These are phyloP conservation scores for Nicotiana rustica DNA, from an alignment of 305 asterid genomes.

Conservation along the genomic window DNA sequence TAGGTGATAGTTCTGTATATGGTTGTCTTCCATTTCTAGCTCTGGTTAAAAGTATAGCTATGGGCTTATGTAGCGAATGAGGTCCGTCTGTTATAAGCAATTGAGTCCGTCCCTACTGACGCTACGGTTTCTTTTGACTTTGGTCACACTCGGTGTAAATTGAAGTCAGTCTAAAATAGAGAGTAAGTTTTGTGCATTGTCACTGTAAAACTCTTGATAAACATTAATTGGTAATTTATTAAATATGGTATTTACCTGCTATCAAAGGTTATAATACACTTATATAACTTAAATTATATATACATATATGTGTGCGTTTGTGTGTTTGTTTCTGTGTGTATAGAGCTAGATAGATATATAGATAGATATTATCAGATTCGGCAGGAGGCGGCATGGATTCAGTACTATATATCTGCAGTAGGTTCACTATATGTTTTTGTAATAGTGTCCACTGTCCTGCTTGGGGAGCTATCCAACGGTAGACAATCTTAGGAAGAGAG, in stretches of 20 bases:
- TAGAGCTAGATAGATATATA: not conserved
- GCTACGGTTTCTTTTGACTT: not conserved
- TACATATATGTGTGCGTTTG: too few species aligned
- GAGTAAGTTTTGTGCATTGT: too few species aligned
- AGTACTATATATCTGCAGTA: not conserved
- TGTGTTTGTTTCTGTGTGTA: not conserved
- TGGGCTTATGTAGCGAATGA: not conserved
- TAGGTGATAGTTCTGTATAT: not conserved
- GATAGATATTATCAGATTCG: not conserved
- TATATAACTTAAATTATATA: too few species aligned
- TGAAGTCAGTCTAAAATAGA: too few species aligned
- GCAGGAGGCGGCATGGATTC: not conserved
- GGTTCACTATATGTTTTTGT: not conserved
- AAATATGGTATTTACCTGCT: too few species aligned
- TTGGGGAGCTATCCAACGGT: not conserved
- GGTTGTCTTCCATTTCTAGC: not conserved
- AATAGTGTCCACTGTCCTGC: not conserved
- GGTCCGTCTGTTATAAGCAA: not conserved
- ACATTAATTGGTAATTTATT: too few species aligned
- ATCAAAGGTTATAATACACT: too few species aligned
- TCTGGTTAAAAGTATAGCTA: not conserved
- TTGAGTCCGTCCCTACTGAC: conserved; percentile 7
- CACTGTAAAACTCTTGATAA: not conserved
- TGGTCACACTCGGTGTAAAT: not conserved
- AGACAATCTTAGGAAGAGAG: conserved; percentile 12